Evolutionary conservation across 371 early-diverging fungal species (phyloP), one percentile per base, ranked within the genome.

Genomic region (Dentiscutata heterogama): DNA sequence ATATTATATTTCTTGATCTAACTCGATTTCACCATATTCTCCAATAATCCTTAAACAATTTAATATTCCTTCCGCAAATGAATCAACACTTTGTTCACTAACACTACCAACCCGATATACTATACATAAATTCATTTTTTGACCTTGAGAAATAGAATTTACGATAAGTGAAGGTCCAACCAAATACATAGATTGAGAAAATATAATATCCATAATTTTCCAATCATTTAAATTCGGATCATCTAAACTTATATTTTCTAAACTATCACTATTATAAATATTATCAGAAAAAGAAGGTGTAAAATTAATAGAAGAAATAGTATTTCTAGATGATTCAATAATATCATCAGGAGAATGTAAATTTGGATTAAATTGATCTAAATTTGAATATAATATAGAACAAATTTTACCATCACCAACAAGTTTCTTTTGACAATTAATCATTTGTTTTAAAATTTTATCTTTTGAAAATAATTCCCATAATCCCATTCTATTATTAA

Each of bases 41-140:
- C 35, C 42, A 4, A 68, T 18, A 42, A n/a, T 13, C 7, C 20
- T 68, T 68, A 68, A 68, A 68, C 68, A 68, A n/a, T 68, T 68
- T 42, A 68, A n/a, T 20, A 74, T 20, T 14, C 74, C 74, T 54
- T 74, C 56, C 14, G 16, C 58, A 53, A 74, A 74, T 54, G 10
- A 25, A 25, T 51, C 54, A 16, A 74, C 3, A 11, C 29, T 74
- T 27, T 74, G 16, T 51, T 74, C 20, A 18, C 6, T 18, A 13
- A 74, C 35, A 2, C 53, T 10, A 74, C 56, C 56, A 18, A 18
- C 29, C 14, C 27, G 56, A 74, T 54, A 53, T 22, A 27, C 8
- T 27, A 74, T 25, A 22, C 53, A 25, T 27, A 50, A 53, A 29
- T 22, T 74, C 10, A 74, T 31, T 31, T 27, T 74, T 1, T 54